phyloP scores from a whole-genome alignment of 495 filamentous ascomycete genomes.

The Trichoderma virens region DNA sequence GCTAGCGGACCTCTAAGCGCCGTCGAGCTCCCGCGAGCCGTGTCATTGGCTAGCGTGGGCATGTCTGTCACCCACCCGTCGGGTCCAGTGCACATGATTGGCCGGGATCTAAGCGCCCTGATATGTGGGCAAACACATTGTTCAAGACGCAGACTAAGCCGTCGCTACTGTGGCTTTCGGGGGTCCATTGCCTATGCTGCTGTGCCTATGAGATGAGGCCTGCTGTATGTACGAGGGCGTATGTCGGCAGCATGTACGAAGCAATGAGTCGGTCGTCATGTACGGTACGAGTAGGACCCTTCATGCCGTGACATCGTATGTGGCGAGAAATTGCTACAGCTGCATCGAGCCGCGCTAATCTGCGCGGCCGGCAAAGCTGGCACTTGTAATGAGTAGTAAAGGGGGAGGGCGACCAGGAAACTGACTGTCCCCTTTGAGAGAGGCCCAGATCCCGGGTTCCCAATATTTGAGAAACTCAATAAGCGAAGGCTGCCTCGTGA shows the following conservation, averaged over 20 bases:
- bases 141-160: background rate
- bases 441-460: no score
- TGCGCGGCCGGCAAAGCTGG: background rate
- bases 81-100: background rate
- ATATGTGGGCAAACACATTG: conserved; percentile 7
- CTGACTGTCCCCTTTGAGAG: no score
- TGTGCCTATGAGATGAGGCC: background rate
- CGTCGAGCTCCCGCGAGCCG: conserved; percentile 1
- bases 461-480: background rate
- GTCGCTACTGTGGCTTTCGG: background rate
- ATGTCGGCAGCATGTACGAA: background rate
- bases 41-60: background rate
- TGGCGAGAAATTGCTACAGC: background rate
- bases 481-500: background rate
- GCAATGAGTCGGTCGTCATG: background rate
- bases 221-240: background rate
- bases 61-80: conserved; percentile 7
- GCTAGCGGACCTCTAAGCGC: conserved; percentile 1
- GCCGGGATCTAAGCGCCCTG: conserved; percentile 8
- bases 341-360: background rate
- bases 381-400: background rate
- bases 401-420: background rate
- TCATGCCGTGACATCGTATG: background rate
- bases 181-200: conserved; percentile 4
- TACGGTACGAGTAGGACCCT: background rate